These are phyloP conservation scores for Anthoceros angustus DNA, from an alignment of 225 moss, liverwort and hornwort genomes.

Conservation along the genomic window DNA sequence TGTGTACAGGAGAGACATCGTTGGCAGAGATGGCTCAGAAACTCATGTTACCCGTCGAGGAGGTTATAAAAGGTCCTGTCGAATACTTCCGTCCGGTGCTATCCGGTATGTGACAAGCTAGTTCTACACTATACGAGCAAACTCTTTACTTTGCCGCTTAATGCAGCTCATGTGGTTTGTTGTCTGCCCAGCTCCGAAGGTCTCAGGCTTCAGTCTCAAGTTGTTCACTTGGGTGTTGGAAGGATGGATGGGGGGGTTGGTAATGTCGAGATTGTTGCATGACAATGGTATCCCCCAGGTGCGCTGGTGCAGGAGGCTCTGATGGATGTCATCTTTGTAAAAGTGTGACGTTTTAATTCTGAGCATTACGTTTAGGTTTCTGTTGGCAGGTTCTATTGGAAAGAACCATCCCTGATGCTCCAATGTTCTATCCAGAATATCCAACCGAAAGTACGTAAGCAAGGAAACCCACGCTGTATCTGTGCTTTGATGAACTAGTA, in stretches of 20 bases:
- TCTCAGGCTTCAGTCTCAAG: conserved; percentile 1
- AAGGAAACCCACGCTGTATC: conserved; percentile 2
- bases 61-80: conserved; percentile 34
- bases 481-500: neutral
- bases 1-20: too few relatives aligned
- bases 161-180: too few relatives aligned
- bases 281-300: neutral
- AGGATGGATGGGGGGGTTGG: neutral
- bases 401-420: conserved; percentile 48
- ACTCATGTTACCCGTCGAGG: conserved; percentile 41
- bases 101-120: conserved; percentile 19
- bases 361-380: conserved; percentile 4
- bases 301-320: neutral
- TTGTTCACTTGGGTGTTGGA: neutral
- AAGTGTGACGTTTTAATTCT: neutral
- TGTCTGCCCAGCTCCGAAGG: neutral
- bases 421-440: conserved; percentile 84
- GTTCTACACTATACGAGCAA: too few relatives aligned
- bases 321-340: neutral
- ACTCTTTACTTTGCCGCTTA: too few relatives aligned
- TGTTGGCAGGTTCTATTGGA: conserved; percentile 38
- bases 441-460: conserved; percentile 47
- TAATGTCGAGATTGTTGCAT: neutral
- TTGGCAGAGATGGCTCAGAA: conserved; percentile 17
- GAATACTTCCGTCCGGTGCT: conserved; percentile 24